A percentile compares a stretch with the other conserved stretches of the same genome.
These are phyloP conservation scores for Taiozyma sp. DNA, from an alignment of 1,139 yeast species.

Conservation along the genomic window DNA sequence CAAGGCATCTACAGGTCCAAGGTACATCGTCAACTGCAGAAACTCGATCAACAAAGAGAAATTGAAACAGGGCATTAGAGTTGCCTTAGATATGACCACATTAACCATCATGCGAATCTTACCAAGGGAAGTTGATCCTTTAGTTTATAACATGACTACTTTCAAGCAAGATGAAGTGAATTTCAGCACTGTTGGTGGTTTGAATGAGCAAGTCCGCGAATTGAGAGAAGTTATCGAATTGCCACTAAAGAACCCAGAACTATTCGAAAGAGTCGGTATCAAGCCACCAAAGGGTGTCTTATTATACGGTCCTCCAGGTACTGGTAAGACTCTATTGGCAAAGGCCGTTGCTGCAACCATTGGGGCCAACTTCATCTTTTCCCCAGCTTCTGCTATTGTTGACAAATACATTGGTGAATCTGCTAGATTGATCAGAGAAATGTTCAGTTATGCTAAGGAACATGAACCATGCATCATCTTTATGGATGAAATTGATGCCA, in stretches of 20 bases:
- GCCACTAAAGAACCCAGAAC: conserved; percentile 95
- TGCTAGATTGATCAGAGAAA: conserved; percentile 94
- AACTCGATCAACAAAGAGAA: conserved; percentile 83
- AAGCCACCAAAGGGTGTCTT: conserved; percentile 98
- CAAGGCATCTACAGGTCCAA: conserved; percentile 95
- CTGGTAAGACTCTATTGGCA: conserved; percentile 94
- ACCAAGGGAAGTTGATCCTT: conserved; percentile 98
- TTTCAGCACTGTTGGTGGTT: conserved; percentile 95
- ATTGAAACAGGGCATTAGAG: conserved; percentile 92
- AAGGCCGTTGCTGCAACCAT: conserved; percentile 99
- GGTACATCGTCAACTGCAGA: conserved; percentile 97
- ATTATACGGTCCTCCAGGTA: conserved; percentile 98
- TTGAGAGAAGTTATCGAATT: conserved; percentile 96
- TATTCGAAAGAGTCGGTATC: conserved; percentile 93
- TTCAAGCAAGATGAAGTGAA: conserved; percentile 96
- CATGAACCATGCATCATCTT: conserved; percentile 98
- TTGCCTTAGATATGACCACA: conserved; percentile 96
- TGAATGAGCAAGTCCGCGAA: conserved; percentile 93
- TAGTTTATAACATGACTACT: conserved; percentile 97
- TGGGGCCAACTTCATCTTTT: conserved; percentile 95
- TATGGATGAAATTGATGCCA: conserved; percentile 99
- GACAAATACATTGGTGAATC: conserved; percentile 99
- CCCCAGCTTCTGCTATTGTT: conserved; percentile 97
- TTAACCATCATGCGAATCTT: conserved; percentile 95
- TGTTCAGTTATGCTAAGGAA: conserved; percentile 98